phyloP scores from a whole-genome alignment of 2,329 filamentous ascomycete species.

The Madurella fahalii region DNA sequence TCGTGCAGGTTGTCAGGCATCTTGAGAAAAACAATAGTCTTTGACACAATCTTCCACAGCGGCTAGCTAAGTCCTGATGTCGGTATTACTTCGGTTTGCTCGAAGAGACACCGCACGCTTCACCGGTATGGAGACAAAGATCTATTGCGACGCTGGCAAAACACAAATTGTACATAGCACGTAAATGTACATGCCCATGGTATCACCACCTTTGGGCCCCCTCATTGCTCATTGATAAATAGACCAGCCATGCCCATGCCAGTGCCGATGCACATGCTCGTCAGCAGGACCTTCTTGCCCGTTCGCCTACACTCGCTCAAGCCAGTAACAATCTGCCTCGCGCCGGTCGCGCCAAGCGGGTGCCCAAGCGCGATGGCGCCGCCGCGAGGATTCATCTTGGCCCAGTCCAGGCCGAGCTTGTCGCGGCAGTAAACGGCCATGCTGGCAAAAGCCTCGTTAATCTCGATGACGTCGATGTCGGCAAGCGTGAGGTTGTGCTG shows the following conservation, averaged over 20 bases:
- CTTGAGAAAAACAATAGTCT: too few species aligned
- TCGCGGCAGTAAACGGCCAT: slow-evolving; percentile 95
- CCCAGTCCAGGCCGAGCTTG: slow-evolving; percentile 63
- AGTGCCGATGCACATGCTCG: slow-evolving; percentile 80
- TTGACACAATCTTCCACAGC: too few species aligned
- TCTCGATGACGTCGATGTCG: slow-evolving; percentile 85
- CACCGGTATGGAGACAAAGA: neutral
- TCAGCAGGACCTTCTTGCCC: slow-evolving; percentile 87
- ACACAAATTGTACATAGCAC: neutral
- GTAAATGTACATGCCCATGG: neutral
- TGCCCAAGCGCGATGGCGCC: slow-evolving; percentile 82
- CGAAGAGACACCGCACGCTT: too few species aligned
- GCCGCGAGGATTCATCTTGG: slow-evolving; percentile 77
- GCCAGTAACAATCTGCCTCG: slow-evolving; percentile 82
- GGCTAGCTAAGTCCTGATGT: too few species aligned
- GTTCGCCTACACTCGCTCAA: slow-evolving; percentile 77
- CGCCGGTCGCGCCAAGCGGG: slow-evolving; percentile 73
- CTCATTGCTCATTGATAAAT: slow-evolving; percentile 55
- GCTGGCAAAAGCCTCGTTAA: slow-evolving; percentile 97
- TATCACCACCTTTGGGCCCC: neutral
- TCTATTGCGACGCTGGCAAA: neutral
- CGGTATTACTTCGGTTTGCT: too few species aligned
- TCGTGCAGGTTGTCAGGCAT: too few species aligned
- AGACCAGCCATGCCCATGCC: slow-evolving; percentile 66
- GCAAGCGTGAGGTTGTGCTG: slow-evolving; percentile 73